phyloP scores from a whole-genome alignment of 2,329 filamentous ascomycete species.

The Cladosporium sp. region DNA sequence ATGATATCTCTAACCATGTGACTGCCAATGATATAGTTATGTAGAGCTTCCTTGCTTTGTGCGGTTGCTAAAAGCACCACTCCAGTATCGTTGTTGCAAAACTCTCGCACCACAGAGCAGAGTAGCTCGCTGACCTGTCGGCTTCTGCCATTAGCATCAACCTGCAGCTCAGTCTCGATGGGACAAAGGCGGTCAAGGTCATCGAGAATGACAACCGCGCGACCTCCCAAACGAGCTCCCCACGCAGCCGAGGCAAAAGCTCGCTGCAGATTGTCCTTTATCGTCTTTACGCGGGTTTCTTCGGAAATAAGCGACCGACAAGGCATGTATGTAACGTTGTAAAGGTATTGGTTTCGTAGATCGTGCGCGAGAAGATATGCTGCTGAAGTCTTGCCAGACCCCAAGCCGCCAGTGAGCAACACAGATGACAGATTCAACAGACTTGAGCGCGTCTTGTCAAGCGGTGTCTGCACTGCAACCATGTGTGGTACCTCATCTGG shows the following conservation, averaged over 20 bases:
- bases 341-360: slow-evolving; percentile 67
- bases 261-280: slow-evolving; percentile 81
- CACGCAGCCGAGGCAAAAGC: slow-evolving; percentile 87
- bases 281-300: slow-evolving; percentile 79
- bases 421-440: slow-evolving; percentile 84
- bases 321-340: slow-evolving; percentile 78
- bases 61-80: slow-evolving; percentile 87
- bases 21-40: slow-evolving; percentile 83
- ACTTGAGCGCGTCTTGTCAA: slow-evolving; percentile 68
- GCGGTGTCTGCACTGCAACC: slow-evolving; percentile 77
- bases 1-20: slow-evolving; percentile 91
- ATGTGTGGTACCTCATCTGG: slow-evolving; percentile 54
- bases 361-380: slow-evolving; percentile 69
- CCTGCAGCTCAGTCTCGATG: slow-evolving; percentile 87
- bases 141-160: slow-evolving; percentile 89
- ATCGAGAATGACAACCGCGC: slow-evolving; percentile 79
- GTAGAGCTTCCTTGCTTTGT: slow-evolving; percentile 86
- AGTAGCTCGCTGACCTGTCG: slow-evolving; percentile 88
- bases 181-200: slow-evolving; percentile 92
- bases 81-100: slow-evolving; percentile 71
- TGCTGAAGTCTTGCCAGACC: slow-evolving; percentile 82
- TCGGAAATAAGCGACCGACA: slow-evolving; percentile 86
- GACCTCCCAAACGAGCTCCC: slow-evolving; percentile 82
- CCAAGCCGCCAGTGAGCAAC: slow-evolving; percentile 79
- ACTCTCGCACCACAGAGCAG: slow-evolving; percentile 75